Evolutionary conservation across 169 alveolate species (phyloP).

Genomic region (Cyclospora cayetanensis): DNA sequence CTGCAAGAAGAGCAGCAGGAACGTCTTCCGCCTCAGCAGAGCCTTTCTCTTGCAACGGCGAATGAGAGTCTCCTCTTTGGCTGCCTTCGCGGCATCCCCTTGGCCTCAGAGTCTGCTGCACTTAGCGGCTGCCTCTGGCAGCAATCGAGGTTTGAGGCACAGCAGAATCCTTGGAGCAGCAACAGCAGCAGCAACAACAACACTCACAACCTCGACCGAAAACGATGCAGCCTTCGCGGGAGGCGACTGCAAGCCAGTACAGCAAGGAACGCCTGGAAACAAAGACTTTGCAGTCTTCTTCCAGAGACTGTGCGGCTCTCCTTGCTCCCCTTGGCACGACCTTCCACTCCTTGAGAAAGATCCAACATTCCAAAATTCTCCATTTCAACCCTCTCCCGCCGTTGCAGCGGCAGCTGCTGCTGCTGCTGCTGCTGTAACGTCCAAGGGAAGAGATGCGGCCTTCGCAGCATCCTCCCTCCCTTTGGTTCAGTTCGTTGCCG

Average conservation of each 20-base stretch:
- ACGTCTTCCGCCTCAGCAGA: not conserved
- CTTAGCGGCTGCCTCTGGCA: too few species aligned
- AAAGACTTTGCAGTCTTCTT: not conserved
- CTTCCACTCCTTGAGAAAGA: not conserved
- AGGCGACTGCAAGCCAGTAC: not conserved
- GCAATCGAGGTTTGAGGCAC: too few species aligned
- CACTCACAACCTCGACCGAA: not conserved
- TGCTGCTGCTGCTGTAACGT: not conserved
- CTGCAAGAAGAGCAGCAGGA: not conserved
- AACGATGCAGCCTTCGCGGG: not conserved
- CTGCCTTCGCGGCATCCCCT: too few species aligned
- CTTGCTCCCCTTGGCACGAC: not conserved
- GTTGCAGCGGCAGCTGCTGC: not conserved
- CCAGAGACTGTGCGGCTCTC: not conserved
- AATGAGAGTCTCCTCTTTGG: too few species aligned
- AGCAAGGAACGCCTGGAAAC: not conserved
- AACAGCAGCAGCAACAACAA: not conserved
- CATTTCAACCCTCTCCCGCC: not conserved
- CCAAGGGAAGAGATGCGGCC: not conserved
- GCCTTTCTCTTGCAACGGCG: too few species aligned
- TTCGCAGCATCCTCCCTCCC: not conserved
- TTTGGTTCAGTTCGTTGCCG: constrained; percentile 30
- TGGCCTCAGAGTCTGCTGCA: too few species aligned
- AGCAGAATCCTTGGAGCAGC: too few species aligned
- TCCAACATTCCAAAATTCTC: not conserved